These are phyloP conservation scores for Pelargonium myrrhifolium DNA, from an alignment of 441 rosid species.

Conservation along the genomic window DNA sequence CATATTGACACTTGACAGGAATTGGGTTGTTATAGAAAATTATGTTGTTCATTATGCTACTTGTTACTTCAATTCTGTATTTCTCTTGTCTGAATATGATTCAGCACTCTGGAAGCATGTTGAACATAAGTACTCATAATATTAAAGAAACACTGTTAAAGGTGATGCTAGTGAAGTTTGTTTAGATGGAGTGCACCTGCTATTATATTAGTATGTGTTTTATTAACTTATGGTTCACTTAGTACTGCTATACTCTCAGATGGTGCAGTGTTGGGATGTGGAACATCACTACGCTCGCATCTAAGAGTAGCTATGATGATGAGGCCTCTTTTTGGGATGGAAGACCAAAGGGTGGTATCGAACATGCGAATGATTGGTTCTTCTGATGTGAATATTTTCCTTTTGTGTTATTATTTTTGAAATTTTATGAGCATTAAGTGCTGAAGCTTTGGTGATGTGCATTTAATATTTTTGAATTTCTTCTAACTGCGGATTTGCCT, in stretches of 20 bases:
- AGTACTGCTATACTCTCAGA: too few relatives aligned
- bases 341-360: neutral
- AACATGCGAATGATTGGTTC: neutral
- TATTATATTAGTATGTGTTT: too few relatives aligned
- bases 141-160: too few relatives aligned
- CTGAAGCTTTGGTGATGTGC: neutral
- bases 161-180: too few relatives aligned
- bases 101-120: neutral
- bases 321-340: too few relatives aligned
- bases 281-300: too few relatives aligned
- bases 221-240: too few relatives aligned
- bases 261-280: neutral
- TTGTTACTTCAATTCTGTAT: neutral
- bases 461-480: neutral
- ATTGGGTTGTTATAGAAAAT: neutral
- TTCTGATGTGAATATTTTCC: neutral
- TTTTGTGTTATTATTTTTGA: neutral
- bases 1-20: neutral
- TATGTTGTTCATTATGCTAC: neutral
- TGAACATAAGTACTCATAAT: neutral
- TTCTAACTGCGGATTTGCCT: constrained; percentile 6
- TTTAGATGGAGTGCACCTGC: too few relatives aligned
- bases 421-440: neutral
- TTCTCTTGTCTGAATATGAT: neutral
- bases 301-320: too few relatives aligned